Percentiles rank a stretch among this genome's conserved stretches.
Evolutionary conservation across 1,139 yeast species (phyloP).

Genomic region (Sporopachydermia cereana): DNA sequence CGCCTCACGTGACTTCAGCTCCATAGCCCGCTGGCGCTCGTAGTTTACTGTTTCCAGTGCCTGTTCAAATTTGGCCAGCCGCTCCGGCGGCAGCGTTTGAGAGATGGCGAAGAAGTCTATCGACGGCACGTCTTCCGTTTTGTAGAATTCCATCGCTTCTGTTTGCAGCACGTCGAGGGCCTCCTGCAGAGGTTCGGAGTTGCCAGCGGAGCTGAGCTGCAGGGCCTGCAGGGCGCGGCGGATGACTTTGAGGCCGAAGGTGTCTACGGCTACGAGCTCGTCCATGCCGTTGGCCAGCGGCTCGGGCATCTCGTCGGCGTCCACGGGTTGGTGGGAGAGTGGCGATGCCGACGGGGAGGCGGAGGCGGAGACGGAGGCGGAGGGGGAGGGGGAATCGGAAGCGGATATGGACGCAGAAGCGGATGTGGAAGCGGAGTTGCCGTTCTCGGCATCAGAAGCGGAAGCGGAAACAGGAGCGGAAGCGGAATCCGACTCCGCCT

Average conservation of each 20-base stretch:
- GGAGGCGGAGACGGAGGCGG: slow-evolving; percentile 9
- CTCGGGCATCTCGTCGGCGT: slow-evolving; percentile 16
- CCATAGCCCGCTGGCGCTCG: slow-evolving; percentile 65
- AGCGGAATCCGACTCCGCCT: slow-evolving; percentile 6
- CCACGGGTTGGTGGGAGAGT: slow-evolving; percentile 9
- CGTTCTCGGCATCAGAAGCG: slow-evolving; percentile 8
- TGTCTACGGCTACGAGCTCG: slow-evolving; percentile 54
- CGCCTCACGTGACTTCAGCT: slow-evolving; percentile 69
- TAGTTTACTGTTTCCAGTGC: slow-evolving; percentile 59
- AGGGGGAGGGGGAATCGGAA: neutral
- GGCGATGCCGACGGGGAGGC: no score
- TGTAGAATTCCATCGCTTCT: slow-evolving; percentile 20
- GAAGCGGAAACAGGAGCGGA: slow-evolving; percentile 7
- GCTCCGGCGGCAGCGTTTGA: slow-evolving; percentile 34
- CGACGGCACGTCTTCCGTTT: slow-evolving; percentile 27
- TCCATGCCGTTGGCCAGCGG: slow-evolving; percentile 39
- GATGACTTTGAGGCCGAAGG: slow-evolving; percentile 71
- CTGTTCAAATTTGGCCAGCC: slow-evolving; percentile 45
- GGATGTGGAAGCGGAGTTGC: slow-evolving; percentile 5
- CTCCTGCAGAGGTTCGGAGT: slow-evolving; percentile 15
- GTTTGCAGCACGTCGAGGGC: slow-evolving; percentile 11
- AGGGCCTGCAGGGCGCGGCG: slow-evolving; percentile 71
- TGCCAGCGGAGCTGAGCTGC: slow-evolving; percentile 12
- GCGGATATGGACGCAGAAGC: neutral
- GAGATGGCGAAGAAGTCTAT: slow-evolving; percentile 59